A percentile compares a stretch with the other conserved stretches of the same genome.
Evolutionary conservation across 2,329 filamentous ascomycete genomes (phyloP).

Genomic region (Pseudopithomyces maydicus): DNA sequence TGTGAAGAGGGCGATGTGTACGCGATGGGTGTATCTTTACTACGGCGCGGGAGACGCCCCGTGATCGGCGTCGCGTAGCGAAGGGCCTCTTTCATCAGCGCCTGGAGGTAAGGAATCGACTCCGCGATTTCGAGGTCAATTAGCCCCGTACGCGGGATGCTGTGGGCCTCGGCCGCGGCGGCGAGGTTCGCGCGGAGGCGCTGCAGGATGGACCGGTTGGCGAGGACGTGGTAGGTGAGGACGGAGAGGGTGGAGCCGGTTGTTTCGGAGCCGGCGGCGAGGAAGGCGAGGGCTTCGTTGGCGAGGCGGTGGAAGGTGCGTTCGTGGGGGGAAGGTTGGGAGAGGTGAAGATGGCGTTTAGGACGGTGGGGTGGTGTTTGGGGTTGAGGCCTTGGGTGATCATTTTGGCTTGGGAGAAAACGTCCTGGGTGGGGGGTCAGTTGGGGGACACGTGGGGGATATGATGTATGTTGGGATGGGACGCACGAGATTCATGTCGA

Average conservation of each 20-base stretch:
- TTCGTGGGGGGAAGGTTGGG: conserved; percentile 41
- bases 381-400: conserved; percentile 5
- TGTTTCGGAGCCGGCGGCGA: conserved; percentile 43
- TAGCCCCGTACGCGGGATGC: neutral
- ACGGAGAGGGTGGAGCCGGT: conserved; percentile 34
- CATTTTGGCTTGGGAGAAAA: conserved; percentile 12
- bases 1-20: conserved; percentile 12
- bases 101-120: conserved; percentile 18
- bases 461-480: neutral
- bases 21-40: conserved; percentile 11
- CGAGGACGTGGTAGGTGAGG: conserved; percentile 41
- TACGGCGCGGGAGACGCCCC: conserved; percentile 18
- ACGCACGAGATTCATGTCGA: conserved; percentile 14
- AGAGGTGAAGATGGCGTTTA: conserved; percentile 37
- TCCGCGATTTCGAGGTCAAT: conserved; percentile 16
- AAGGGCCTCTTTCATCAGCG: conserved; percentile 20
- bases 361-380: conserved; percentile 30
- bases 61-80: conserved; percentile 14
- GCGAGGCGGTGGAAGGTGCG: conserved; percentile 41
- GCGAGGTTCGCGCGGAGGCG: conserved; percentile 44
- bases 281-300: conserved; percentile 37
- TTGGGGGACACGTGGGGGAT: neutral
- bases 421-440: conserved; percentile 7
- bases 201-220: conserved; percentile 32
- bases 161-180: neutral